phyloP scores from a whole-genome alignment of 768 basidiomycete species.

The Sporobolomyces phaffii region DNA sequence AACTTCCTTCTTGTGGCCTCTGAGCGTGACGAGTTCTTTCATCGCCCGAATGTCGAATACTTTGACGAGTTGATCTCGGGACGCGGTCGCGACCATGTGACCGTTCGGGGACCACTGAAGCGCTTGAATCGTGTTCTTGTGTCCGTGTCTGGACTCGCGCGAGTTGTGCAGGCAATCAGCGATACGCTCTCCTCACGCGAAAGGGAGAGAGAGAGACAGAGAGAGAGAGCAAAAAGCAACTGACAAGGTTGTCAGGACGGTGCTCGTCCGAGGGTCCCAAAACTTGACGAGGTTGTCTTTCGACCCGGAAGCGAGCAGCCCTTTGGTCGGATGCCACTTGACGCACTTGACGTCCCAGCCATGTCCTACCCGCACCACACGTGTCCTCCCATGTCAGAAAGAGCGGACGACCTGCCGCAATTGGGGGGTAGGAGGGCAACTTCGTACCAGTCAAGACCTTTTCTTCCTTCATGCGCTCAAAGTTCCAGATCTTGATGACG shows the following conservation, averaged over 20 bases:
- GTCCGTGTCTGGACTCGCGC: constrained; percentile 68
- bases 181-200: background rate
- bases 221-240: constrained; percentile 42
- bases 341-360: constrained; percentile 99
- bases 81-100: constrained; percentile 86
- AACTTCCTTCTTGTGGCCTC: constrained; percentile 97
- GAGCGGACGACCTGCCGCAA: background rate
- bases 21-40: constrained; percentile 85
- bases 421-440: background rate
- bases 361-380: constrained; percentile 60
- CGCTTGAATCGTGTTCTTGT: constrained; percentile 94
- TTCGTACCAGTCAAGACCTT: constrained; percentile 74
- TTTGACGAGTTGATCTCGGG: constrained; percentile 86
- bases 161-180: too few species aligned
- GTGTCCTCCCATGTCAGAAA: background rate
- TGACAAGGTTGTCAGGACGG: constrained; percentile 80
- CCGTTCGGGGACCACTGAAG: constrained; percentile 91
- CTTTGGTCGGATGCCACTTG: constrained; percentile 97
- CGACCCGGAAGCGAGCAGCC: constrained; percentile 85
- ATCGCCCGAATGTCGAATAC: constrained; percentile 97
- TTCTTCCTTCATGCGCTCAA: constrained; percentile 84
- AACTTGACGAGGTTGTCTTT: constrained; percentile 99
- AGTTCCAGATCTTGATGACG: constrained; percentile 89
- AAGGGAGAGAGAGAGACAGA: background rate
- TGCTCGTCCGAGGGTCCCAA: constrained; percentile 95